Evolutionary conservation across 306 rosid genomes (phyloP).

Genomic region (Trifolium subterraneum): DNA sequence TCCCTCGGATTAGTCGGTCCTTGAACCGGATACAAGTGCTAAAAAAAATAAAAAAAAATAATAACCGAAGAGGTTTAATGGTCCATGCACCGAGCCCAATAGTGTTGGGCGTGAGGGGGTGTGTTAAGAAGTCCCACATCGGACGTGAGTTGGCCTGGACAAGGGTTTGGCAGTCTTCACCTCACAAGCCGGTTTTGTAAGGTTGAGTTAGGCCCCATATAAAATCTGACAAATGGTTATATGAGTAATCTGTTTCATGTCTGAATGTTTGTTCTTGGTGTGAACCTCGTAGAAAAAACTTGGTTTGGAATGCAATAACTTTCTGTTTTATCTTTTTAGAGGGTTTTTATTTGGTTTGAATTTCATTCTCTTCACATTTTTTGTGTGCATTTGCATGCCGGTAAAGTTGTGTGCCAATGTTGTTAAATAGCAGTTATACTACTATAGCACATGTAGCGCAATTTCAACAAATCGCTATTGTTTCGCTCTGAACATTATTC

Average conservation of each 20-base stretch:
- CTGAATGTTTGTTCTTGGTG: background rate
- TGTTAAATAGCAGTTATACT: background rate
- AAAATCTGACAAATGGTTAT: too few relatives aligned
- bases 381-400: background rate
- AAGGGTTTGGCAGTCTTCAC: too few relatives aligned
- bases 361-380: background rate
- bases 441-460: background rate
- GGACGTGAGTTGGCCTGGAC: too few relatives aligned
- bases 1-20: too few relatives aligned
- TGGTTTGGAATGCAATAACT: constrained; percentile 1
- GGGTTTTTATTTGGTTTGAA: background rate
- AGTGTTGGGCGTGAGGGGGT: too few relatives aligned
- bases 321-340: background rate
- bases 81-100: too few relatives aligned
- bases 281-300: background rate
- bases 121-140: too few relatives aligned
- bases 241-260: background rate
- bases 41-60: too few relatives aligned
- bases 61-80: background rate
- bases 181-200: too few relatives aligned
- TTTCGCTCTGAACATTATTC: background rate
- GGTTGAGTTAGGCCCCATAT: too few relatives aligned
- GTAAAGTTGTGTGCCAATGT: background rate
- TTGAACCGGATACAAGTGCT: too few relatives aligned
- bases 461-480: background rate